These are phyloP conservation scores for Yamadazyma blattariae DNA, from an alignment of 1,139 yeast genomes.

Conservation along the genomic window DNA sequence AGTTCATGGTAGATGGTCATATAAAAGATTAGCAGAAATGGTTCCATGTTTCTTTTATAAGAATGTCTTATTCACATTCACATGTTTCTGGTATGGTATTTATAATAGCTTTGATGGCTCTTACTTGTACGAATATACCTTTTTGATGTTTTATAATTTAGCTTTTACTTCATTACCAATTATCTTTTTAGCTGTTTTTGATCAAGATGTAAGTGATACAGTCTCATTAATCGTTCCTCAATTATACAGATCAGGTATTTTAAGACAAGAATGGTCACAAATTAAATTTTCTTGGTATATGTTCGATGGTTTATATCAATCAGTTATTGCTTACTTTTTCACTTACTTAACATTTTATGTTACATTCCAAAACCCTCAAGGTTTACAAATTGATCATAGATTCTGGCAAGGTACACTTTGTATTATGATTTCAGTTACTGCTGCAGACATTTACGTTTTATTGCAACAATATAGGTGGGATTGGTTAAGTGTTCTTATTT, in stretches of 20 bases:
- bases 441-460: slow-evolving; percentile 53
- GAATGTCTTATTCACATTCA: slow-evolving; percentile 58
- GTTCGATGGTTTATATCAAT: slow-evolving; percentile 59
- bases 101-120: slow-evolving; percentile 60
- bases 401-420: slow-evolving; percentile 57
- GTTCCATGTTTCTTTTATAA: slow-evolving; percentile 64
- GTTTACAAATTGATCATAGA: slow-evolving; percentile 53
- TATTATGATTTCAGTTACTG: slow-evolving; percentile 46
- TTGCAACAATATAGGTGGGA: slow-evolving; percentile 62
- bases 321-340: slow-evolving; percentile 54
- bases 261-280: slow-evolving; percentile 53
- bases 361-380: slow-evolving; percentile 47
- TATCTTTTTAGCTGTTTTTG: slow-evolving; percentile 55
- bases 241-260: slow-evolving; percentile 52
- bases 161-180: slow-evolving; percentile 65
- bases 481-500: slow-evolving; percentile 50
- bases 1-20: slow-evolving; percentile 68
- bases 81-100: slow-evolving; percentile 62
- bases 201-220: slow-evolving; percentile 60
- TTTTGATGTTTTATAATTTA: slow-evolving; percentile 62
- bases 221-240: slow-evolving; percentile 59
- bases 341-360: slow-evolving; percentile 49
- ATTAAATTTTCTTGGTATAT: slow-evolving; percentile 53
- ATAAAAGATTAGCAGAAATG: slow-evolving; percentile 61
- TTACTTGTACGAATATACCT: slow-evolving; percentile 59